phyloP scores from a whole-genome alignment of 2,329 filamentous ascomycete genomes.

The Raffaelea albimanens region DNA sequence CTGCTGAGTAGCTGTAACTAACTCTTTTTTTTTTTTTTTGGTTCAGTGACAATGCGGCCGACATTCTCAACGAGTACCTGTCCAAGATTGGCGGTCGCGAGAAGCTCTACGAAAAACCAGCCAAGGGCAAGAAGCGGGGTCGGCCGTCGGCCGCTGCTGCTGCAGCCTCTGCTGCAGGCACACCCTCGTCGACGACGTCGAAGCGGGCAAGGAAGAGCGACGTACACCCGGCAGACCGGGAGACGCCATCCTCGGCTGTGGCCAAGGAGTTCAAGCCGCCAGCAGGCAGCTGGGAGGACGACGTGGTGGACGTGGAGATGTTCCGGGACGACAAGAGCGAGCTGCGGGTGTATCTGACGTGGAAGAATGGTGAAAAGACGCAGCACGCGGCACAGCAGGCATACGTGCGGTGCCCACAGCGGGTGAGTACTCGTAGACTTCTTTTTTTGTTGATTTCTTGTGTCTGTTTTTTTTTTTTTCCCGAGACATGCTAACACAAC shows the following conservation, averaged over 20 bases:
- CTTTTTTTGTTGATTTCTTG: too few relatives aligned
- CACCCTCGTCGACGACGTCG: constrained; percentile 17
- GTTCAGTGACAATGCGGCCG: constrained; percentile 47
- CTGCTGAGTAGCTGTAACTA: too few relatives aligned
- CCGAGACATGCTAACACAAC: neutral
- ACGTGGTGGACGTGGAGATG: constrained; percentile 61
- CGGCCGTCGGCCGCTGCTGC: constrained; percentile 31
- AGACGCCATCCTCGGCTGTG: constrained; percentile 35
- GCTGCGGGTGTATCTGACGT: constrained; percentile 60
- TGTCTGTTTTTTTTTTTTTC: neutral
- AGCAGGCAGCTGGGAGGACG: constrained; percentile 66
- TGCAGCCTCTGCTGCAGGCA: constrained; percentile 20
- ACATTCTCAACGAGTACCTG: constrained; percentile 58
- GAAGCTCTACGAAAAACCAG: constrained; percentile 38
- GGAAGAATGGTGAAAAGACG: constrained; percentile 66
- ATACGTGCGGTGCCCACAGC: constrained; percentile 70
- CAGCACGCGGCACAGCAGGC: constrained; percentile 60
- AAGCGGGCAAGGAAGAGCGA: constrained; percentile 40
- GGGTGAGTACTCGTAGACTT: constrained; percentile 32
- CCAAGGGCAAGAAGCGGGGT: constrained; percentile 49
- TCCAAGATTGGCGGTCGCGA: constrained; percentile 53
- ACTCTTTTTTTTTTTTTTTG: too few relatives aligned
- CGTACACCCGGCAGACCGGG: constrained; percentile 37
- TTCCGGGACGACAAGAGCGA: constrained; percentile 56
- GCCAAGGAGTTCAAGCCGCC: constrained; percentile 53